Percentiles rank a stretch among this genome's conserved stretches.
phyloP scores from a whole-genome alignment of 2,329 filamentous ascomycete species.

The Sphaerostilbella broomeana region DNA sequence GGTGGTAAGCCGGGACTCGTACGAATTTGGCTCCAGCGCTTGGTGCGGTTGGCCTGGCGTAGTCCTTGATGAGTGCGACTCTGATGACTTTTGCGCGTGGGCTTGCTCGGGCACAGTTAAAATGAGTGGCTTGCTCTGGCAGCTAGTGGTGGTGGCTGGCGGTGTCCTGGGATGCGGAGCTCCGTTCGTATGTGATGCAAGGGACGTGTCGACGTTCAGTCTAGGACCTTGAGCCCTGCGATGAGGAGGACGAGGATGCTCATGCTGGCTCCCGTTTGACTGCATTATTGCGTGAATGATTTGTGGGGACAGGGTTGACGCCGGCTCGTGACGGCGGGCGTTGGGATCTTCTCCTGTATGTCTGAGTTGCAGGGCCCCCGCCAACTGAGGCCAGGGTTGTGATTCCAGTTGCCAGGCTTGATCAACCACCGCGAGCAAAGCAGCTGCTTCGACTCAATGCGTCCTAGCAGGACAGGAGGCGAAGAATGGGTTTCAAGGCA shows the following conservation, averaged over 20 bases:
- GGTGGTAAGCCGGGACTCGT: neutral
- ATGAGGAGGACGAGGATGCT: conserved; percentile 4
- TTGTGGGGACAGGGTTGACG: conserved; percentile 8
- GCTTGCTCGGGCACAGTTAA: conserved; percentile 7
- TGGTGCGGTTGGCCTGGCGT: neutral
- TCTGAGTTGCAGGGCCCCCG: too few relatives aligned
- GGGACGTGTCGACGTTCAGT: conserved; percentile 14
- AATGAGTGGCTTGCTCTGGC: conserved; percentile 14
- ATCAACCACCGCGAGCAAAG: too few relatives aligned
- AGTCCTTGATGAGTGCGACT: conserved; percentile 8
- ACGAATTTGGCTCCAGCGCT: neutral
- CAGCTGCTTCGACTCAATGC: too few relatives aligned
- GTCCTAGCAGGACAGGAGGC: too few relatives aligned
- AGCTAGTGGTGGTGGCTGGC: conserved; percentile 12
- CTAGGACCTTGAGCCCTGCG: conserved; percentile 6
- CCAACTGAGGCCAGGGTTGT: too few relatives aligned
- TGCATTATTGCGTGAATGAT: conserved; percentile 5
- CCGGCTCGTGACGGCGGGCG: conserved; percentile 9
- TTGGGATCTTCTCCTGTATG: conserved; percentile 12
- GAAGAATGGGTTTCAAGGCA: too few relatives aligned
- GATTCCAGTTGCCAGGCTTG: too few relatives aligned
- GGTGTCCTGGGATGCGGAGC: conserved; percentile 10
- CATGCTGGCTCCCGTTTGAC: conserved; percentile 7
- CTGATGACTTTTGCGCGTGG: conserved; percentile 10
- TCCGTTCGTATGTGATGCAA: conserved; percentile 12